phyloP scores from a whole-genome alignment of 305 asterid genomes.

The Plantago rigida region DNA sequence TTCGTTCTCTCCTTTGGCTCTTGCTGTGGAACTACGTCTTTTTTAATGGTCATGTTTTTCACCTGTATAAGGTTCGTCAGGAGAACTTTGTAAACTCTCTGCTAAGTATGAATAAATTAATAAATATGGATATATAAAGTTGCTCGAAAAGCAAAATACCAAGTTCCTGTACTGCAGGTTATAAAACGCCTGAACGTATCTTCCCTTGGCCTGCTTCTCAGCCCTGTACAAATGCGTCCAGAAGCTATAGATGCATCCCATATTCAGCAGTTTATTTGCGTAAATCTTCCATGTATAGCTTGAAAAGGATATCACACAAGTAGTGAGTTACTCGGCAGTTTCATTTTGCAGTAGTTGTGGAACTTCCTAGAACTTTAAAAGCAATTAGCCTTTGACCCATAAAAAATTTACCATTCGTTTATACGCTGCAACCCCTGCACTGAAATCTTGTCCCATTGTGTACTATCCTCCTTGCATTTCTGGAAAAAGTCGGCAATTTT shows the following conservation, averaged over 20 bases:
- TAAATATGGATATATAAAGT: not conserved
- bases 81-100: not conserved
- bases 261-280: constrained; percentile 72
- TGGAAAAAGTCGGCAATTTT: constrained; percentile 77
- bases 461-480: constrained; percentile 58
- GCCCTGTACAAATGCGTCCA: constrained; percentile 55
- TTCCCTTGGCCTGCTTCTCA: constrained; percentile 63
- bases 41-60: constrained; percentile 38
- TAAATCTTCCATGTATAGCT: constrained; percentile 96
- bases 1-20: constrained; percentile 45
- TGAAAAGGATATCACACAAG: constrained; percentile 19
- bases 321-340: not conserved
- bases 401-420: constrained; percentile 52
- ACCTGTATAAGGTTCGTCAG: constrained; percentile 36
- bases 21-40: constrained; percentile 46
- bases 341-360: not conserved
- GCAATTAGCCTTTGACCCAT: too few relatives aligned
- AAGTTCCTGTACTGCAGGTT: constrained; percentile 62
- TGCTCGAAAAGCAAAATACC: constrained; percentile 34
- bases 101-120: not conserved
- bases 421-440: constrained; percentile 64
- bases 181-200: constrained; percentile 69
- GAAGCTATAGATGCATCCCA: constrained; percentile 70
- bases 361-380: not conserved
- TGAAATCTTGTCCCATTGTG: constrained; percentile 58